A percentile compares a stretch with the other conserved stretches of the same genome.
phyloP scores from a whole-genome alignment of 2,329 filamentous ascomycete species.

The Ophiognomonia clavigignenti-juglandacearum region DNA sequence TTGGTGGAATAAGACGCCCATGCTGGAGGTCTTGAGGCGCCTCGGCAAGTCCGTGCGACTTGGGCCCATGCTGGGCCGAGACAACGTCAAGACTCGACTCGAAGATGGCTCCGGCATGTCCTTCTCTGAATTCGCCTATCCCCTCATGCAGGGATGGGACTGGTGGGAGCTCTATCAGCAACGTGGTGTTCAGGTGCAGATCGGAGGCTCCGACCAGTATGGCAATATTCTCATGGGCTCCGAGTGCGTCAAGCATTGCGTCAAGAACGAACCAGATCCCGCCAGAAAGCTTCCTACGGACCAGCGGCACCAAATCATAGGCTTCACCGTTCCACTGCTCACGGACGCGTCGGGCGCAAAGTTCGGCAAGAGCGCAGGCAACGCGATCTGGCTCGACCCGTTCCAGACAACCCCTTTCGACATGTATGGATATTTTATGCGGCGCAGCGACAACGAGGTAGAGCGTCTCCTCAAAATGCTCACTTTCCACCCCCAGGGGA shows the following conservation, averaged over 20 bases:
- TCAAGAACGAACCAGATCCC: slow-evolving; percentile 49
- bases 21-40: slow-evolving; percentile 70
- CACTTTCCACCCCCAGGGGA: slow-evolving; percentile 72
- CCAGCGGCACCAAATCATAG: slow-evolving; percentile 59
- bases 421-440: slow-evolving; percentile 85
- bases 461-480: slow-evolving; percentile 81
- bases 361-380: slow-evolving; percentile 91
- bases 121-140: slow-evolving; percentile 88
- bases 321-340: slow-evolving; percentile 85
- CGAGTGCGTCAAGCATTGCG: slow-evolving; percentile 74
- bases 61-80: slow-evolving; percentile 81
- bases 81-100: slow-evolving; percentile 76
- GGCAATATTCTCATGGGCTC: slow-evolving; percentile 93
- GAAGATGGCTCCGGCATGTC: slow-evolving; percentile 88
- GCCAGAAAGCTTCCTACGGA: slow-evolving; percentile 32
- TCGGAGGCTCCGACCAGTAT: slow-evolving; percentile 93
- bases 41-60: slow-evolving; percentile 72
- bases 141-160: slow-evolving; percentile 91
- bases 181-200: slow-evolving; percentile 71
- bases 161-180: slow-evolving; percentile 81
- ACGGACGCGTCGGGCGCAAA: slow-evolving; percentile 83
- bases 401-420: slow-evolving; percentile 79
- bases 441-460: slow-evolving; percentile 75
- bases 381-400: slow-evolving; percentile 86
- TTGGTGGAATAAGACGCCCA: slow-evolving; percentile 71